Evolutionary conservation across 2,329 filamentous ascomycete species (phyloP).

Genomic region (Cercospora zeina): DNA sequence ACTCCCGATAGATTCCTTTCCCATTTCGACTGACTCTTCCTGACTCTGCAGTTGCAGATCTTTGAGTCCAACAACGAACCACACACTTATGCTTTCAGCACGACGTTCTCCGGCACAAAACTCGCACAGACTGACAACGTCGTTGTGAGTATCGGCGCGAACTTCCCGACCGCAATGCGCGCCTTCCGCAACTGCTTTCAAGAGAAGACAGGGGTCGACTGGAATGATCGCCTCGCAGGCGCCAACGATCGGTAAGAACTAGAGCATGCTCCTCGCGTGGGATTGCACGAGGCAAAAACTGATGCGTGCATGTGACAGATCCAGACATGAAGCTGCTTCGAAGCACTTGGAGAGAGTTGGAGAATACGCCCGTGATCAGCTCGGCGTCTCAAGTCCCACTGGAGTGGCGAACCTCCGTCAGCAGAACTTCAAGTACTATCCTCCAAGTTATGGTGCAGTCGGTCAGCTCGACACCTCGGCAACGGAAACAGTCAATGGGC

Average conservation of each 20-base stretch:
- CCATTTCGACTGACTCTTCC: conserved; percentile 16
- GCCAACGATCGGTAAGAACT: conserved; percentile 25
- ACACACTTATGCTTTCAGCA: conserved; percentile 61
- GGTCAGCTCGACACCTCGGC: conserved; percentile 6
- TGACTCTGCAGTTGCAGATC: conserved; percentile 53
- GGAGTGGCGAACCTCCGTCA: conserved; percentile 4
- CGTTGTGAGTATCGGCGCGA: conserved; percentile 38
- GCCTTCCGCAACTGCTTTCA: conserved; percentile 46
- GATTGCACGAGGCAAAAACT: neutral
- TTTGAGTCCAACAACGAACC: conserved; percentile 65
- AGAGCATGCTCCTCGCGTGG: neutral
- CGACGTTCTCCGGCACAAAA: conserved; percentile 32
- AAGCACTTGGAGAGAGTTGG: conserved; percentile 6
- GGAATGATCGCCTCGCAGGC: conserved; percentile 44
- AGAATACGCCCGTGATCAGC: conserved; percentile 5
- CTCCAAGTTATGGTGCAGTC: conserved; percentile 20
- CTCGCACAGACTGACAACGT: conserved; percentile 30
- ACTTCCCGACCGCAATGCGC: conserved; percentile 40
- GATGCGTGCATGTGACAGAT: neutral
- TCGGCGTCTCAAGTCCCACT: neutral
- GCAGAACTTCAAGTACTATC: conserved; percentile 23
- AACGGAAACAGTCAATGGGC: neutral
- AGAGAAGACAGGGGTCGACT: conserved; percentile 44
- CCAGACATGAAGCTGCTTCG: neutral
- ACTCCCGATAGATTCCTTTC: neutral